Evolutionary conservation across 768 basidiomycete species (phyloP), one percentile per base, ranked within the genome.

Genomic region (Naganishia friedmannii): DNA sequence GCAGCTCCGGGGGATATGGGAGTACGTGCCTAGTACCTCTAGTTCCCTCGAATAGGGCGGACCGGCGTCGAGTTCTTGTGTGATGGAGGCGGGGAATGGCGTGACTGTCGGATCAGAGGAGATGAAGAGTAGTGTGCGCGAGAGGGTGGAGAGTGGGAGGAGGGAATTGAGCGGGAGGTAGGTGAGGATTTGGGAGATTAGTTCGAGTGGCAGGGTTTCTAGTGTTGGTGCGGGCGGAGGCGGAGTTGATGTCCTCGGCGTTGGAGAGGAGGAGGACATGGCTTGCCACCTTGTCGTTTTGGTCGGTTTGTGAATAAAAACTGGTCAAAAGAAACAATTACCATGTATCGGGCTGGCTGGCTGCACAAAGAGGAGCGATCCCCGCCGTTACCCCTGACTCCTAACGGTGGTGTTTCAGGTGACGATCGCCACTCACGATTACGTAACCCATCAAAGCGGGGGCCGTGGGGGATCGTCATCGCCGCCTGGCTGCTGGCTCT

Each of bases 21-120:
- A 70, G 12, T 57, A n/a, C 73, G 66, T 51, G 74, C 72, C 26
- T 73, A 77, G 28, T 75, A 66, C 66, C 21, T 74, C 70, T 9
- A 79, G 69, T 9, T 70, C 31, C 1, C 66, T 57, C 1, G 78
- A 76, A 56, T 80, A 80, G 3, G 77, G 76, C 15, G 73, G 73
- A 7, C 71, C 71, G 13, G 28, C 39, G 12, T 67, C 63, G 8
- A 78, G 65, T 10, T 66, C 45, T 1, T 53, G 19, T 15, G 67
- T 69, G 63, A 80, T 72, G n/a, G 72, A 45, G 0, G 66, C 15
- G 0, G 77, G 73, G 23, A 80, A 67, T 0, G 79, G 78, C 7
- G 77, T 75, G 7, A 74, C 71, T 6, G 53, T 57, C 21, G 70
- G 66, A 15, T 32, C 67, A 42, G 71, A 67, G 8, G 73, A 71